Percentiles rank a stretch among this genome's conserved stretches.
Conservation (phyloP, 257 asterid genomes). For the Solanum medicagineum region DNA sequence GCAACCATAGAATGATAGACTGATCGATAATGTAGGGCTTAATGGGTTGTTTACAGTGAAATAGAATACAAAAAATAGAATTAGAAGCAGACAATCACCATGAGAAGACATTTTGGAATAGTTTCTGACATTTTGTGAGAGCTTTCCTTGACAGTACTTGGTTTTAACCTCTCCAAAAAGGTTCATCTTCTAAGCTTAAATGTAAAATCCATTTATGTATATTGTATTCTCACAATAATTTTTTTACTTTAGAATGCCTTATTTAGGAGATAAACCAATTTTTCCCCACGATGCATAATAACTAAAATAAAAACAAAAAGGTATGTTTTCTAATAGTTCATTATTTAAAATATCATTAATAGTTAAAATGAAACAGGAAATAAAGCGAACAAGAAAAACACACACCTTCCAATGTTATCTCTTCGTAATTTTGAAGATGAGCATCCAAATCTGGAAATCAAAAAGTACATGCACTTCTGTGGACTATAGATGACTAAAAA, state of each 20-base stretch:
- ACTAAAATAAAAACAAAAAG: no score
- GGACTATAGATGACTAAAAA: not conserved
- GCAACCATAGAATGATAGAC: not conserved
- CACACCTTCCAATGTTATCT: slow-evolving; percentile 56
- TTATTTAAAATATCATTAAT: not conserved
- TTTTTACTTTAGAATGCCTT: no score
- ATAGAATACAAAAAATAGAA: not conserved
- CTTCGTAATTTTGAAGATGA: slow-evolving; percentile 39
- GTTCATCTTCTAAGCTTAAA: no score
- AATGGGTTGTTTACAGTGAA: no score
- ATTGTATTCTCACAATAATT: no score
- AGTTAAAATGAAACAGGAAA: not conserved
- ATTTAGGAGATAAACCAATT: no score
- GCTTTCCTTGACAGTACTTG: no score
- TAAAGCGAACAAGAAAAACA: not conserved
- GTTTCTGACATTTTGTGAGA: not conserved
- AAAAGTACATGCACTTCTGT: not conserved
- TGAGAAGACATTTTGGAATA: not conserved
- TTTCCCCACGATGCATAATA: no score
- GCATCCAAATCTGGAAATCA: slow-evolving; percentile 38
- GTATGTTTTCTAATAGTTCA: not conserved
- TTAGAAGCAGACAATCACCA: not conserved
- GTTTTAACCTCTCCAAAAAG: no score
- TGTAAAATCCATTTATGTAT: no score
- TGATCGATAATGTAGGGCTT: no score